Evolutionary conservation across 352 stramenopile species (phyloP).

Genomic region (Plasmopara muralis): DNA sequence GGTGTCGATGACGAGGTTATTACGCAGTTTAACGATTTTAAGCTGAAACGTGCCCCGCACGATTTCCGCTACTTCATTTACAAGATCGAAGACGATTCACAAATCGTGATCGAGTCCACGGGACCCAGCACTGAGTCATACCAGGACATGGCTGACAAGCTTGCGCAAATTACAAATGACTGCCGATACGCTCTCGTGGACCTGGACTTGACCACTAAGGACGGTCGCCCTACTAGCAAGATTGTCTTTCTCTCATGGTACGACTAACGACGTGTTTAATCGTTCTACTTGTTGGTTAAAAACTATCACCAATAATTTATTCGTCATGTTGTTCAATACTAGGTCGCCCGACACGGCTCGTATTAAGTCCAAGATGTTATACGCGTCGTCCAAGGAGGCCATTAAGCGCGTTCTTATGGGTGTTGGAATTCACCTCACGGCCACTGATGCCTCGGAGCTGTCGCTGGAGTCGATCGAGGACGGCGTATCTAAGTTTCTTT

Average conservation of each 20-base stretch:
- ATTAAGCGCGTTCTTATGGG: slow-evolving; percentile 92
- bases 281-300: no score
- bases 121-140: slow-evolving; percentile 74
- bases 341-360: slow-evolving; percentile 89
- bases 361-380: slow-evolving; percentile 95
- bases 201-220: slow-evolving; percentile 84
- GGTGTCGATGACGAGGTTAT: slow-evolving; percentile 90
- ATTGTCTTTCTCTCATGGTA: slow-evolving; percentile 90
- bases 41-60: slow-evolving; percentile 88
- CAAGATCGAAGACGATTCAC: slow-evolving; percentile 90
- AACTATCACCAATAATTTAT: no score
- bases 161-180: slow-evolving; percentile 65
- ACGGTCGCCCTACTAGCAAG: slow-evolving; percentile 86
- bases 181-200: slow-evolving; percentile 88
- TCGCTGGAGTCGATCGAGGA: slow-evolving; percentile 72
- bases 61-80: slow-evolving; percentile 95
- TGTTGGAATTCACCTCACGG: slow-evolving; percentile 93
- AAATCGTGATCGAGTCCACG: slow-evolving; percentile 90
- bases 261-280: slow-evolving; percentile 1
- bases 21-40: slow-evolving; percentile 93
- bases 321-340: neutral
- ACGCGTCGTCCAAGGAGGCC: slow-evolving; percentile 91
- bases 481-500: slow-evolving; percentile 85
- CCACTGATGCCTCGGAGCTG: slow-evolving; percentile 88
- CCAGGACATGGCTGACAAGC: slow-evolving; percentile 82